phyloP scores from a whole-genome alignment of 768 basidiomycete species.

The Austroboletus festivus region DNA sequence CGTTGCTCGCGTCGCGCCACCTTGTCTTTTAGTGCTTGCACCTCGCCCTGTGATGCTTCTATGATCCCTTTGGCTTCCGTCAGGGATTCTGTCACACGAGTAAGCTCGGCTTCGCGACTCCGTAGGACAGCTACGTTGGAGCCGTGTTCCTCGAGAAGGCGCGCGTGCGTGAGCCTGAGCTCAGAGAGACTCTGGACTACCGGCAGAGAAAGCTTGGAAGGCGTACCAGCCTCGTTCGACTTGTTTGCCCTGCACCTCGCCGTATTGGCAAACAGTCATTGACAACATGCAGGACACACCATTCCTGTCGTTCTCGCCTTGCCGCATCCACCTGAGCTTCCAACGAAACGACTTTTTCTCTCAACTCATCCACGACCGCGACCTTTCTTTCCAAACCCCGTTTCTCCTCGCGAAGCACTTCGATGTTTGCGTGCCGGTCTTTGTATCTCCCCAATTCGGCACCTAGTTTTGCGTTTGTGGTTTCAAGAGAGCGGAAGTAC shows the following conservation, averaged over 20 bases:
- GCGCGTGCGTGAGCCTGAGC: conserved; percentile 60
- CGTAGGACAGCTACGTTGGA: conserved; percentile 50
- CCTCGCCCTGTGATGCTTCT: conserved; percentile 34
- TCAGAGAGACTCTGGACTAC: conserved; percentile 56
- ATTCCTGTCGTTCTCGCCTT: conserved; percentile 53
- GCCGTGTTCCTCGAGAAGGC: conserved; percentile 66
- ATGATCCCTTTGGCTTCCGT: conserved; percentile 36
- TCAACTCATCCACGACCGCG: conserved; percentile 47
- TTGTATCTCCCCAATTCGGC: conserved; percentile 52
- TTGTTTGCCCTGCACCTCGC: conserved; percentile 36
- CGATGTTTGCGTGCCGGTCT: conserved; percentile 56
- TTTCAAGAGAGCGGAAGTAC: conserved; percentile 59
- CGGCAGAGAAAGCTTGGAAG: conserved; percentile 49
- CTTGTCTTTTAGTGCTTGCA: conserved; percentile 39
- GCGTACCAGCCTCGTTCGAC: conserved; percentile 32
- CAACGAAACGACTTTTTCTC: conserved; percentile 51
- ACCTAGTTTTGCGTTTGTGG: conserved; percentile 51
- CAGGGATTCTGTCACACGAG: conserved; percentile 36
- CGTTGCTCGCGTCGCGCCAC: conserved; percentile 38
- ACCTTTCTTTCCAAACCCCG: conserved; percentile 56
- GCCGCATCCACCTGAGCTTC: conserved; percentile 67
- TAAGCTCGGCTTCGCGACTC: conserved; percentile 51
- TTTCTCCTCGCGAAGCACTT: conserved; percentile 75
- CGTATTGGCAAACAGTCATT: conserved; percentile 1
- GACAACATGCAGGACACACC: conserved; percentile 36